Evolutionary conservation across 1,284 basidiomycete species (phyloP).

Genomic region (Ceratobasidium sp.): DNA sequence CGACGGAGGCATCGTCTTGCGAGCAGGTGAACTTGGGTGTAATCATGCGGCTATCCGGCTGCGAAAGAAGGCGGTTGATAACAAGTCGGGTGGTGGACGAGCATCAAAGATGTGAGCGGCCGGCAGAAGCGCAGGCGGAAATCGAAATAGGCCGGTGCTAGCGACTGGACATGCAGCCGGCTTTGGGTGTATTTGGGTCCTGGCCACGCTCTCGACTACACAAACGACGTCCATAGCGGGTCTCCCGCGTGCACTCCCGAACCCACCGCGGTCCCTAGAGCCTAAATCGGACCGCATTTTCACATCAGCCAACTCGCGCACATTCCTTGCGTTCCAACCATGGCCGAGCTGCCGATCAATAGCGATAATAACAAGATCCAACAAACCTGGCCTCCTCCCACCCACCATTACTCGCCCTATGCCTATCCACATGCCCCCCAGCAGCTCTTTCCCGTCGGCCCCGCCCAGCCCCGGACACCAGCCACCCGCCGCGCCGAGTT

Average conservation of each 20-base stretch:
- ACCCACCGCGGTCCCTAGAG: not conserved
- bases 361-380: not conserved
- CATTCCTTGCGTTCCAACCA: conserved; percentile 5
- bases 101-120: not conserved
- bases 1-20: conserved; percentile 67
- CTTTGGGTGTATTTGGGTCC: conserved; percentile 28
- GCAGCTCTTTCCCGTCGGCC: not conserved
- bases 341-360: conserved; percentile 28
- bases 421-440: not conserved
- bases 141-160: not conserved
- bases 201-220: conserved; percentile 1
- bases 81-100: not conserved
- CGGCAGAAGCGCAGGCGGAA: not conserved
- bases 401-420: conserved; percentile 19
- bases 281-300: not conserved
- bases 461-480: not conserved
- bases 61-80: not conserved
- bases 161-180: not conserved
- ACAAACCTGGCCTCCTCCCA: not conserved
- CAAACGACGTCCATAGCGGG: not conserved
- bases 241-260: not conserved
- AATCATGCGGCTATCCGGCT: conserved; percentile 60
- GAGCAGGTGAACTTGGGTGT: conserved; percentile 78
- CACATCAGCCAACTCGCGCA: not conserved
- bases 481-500: not conserved